phyloP scores from a whole-genome alignment of 2,329 filamentous ascomycete species.

The Coniochaeta sp. region DNA sequence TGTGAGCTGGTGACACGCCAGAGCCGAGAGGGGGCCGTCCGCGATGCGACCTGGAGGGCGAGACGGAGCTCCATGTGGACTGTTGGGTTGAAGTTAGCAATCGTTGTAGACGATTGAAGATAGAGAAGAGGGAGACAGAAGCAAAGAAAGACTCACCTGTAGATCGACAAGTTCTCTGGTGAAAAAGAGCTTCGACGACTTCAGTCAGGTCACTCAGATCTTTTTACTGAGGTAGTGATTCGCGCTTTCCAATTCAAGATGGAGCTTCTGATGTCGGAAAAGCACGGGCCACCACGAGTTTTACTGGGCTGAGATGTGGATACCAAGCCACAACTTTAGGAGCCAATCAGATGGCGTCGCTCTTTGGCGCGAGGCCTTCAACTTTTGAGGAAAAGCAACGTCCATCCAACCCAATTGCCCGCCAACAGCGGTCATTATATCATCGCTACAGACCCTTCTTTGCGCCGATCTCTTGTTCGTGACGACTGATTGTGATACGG shows the following conservation, averaged over 20 bases:
- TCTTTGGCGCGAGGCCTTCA: neutral
- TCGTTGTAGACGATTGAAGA: neutral
- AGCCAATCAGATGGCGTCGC: neutral
- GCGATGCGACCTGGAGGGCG: conserved; percentile 11
- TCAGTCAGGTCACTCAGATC: neutral
- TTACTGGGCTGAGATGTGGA: neutral
- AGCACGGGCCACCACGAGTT: neutral
- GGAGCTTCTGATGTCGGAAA: neutral
- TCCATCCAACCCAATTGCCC: neutral
- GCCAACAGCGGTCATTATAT: neutral
- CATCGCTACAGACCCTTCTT: neutral
- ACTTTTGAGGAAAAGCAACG: neutral
- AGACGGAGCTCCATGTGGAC: conserved; percentile 16
- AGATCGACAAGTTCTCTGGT: too few relatives aligned
- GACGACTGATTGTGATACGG: neutral
- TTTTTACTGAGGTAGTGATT: too few relatives aligned
- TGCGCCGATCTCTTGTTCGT: neutral
- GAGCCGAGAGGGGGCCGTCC: conserved; percentile 4
- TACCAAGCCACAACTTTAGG: neutral
- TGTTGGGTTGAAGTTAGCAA: neutral
- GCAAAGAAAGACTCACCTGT: too few relatives aligned
- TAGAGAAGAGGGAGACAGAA: neutral
- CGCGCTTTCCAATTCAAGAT: neutral
- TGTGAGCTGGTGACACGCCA: neutral
- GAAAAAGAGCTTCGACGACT: neutral